Base-by-base conservation (phyloP, 2,329 filamentous ascomycete genomes). In the Fusarium napiforme region DNA sequence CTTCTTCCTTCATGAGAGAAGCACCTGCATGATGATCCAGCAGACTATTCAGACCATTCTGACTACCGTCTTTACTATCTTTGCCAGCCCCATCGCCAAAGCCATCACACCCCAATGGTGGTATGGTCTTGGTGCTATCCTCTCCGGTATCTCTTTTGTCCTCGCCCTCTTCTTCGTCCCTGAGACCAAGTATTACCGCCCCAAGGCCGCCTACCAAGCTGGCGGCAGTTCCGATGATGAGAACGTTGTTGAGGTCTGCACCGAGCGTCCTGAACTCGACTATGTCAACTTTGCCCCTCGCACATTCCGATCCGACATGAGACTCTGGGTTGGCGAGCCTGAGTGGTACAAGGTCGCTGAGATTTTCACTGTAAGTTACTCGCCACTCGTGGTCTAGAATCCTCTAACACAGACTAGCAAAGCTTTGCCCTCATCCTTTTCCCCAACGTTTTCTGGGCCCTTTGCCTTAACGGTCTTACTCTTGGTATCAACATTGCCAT, bases 401-500 rank as follows among this genome's bases (percentile, higher is more conserved):
- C 4, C 23, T 11, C 42, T 68, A 39, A 68, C 55, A 14, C n/a
- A 18, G 11, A 26, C 47, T 36, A 73, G 70, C 73, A 75, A 68
- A 75, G 71, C 5, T 75, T 75, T 70, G 43, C 45, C 7, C 70
- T 75, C 9, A 61, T 75, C 15, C 64, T 75, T 16, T 75, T 75
- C 46, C 73, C 73, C n/a, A 75, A 75, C 23, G 67, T 75, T 19
- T 10, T 75, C 21, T 75, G 73, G 73, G 73, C 73, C 11, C 49
- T 75, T 15, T 67, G 71, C 11, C 49, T 75, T 4, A 75, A 75
- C 37, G 73, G 73, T 28, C 71, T 75, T 8, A 75, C 73, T 2
- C 60, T 75, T 12, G 73, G 73, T 18, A 46, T 74, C n/a, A 75
- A 75, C 26, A 74, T 75, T 18, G 73, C 73, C 7, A 75, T 75